Conservation (phyloP, 2,329 filamentous ascomycete species). For the Gaeumannomyces sp. region DNA sequence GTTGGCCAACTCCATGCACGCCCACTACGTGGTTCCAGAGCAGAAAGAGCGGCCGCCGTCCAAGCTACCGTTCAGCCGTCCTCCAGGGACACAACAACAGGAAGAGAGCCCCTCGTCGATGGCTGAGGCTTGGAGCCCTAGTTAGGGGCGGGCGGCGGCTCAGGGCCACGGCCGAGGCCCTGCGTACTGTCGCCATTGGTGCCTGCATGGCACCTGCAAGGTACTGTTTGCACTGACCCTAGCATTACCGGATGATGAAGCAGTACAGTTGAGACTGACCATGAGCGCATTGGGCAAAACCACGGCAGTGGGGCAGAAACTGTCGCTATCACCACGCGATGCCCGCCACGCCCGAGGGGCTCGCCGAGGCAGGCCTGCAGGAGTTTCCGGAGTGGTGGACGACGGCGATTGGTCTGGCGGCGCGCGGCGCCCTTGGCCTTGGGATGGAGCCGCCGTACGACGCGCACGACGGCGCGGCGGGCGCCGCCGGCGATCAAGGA, state of each 20-base stretch:
- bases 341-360: slow-evolving; percentile 34
- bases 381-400: slow-evolving; percentile 39
- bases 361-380: slow-evolving; percentile 35
- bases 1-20: not conserved
- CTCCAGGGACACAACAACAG: not conserved
- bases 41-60: not conserved
- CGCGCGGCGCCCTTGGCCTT: not conserved
- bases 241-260: no score
- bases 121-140: not conserved
- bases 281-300: not conserved
- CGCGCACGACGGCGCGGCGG: not conserved
- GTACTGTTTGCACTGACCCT: not conserved
- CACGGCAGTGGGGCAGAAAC: slow-evolving; percentile 27
- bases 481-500: not conserved
- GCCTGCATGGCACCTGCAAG: slow-evolving; percentile 35
- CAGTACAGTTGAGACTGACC: no score
- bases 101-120: no score
- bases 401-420: slow-evolving; percentile 9
- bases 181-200: slow-evolving; percentile 41
- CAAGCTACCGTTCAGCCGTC: not conserved
- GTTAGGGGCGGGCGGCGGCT: not conserved
- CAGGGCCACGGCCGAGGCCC: slow-evolving; percentile 4
- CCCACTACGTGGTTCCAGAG: not conserved
- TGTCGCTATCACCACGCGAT: slow-evolving; percentile 43
- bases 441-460: not conserved